Base-by-base conservation (phyloP, 345 rosid genomes). In the Eucalyptus melliodora region DNA sequence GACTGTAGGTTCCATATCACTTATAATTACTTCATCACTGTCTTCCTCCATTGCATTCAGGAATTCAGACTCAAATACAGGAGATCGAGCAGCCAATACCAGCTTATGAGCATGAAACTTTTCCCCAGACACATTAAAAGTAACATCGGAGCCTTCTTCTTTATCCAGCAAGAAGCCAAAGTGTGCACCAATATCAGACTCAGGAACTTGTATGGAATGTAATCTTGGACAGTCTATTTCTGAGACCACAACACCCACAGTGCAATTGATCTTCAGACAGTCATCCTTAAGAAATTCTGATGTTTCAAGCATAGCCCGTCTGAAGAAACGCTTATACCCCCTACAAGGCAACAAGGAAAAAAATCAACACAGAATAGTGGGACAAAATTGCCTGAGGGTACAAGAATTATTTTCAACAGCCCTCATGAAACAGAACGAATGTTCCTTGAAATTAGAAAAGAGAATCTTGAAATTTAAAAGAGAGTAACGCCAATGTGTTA, bases 301-400 rank as follows among this genome's bases (percentile, higher is more conserved):
- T 12, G 97, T 72, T 92, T 97, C 99, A 49, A 96, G 93, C 95
- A 95, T 88, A 34, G 94, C 91, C 91, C 99, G 93, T 91, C 97
- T 93, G 86, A 95, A 96, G 88, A 97, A 97, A 5, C 99, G 98
- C 93, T 97, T 97, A 93, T 97, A 96, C 11, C 99, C 99, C 99
- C 99, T 97, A 91, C 67, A 91, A 92, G 11, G 30, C 50, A 27
- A 90, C 34, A n/a, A 45, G 49, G 45, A 21, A 51, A 53, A 45
- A 47, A 60, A 55, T 44, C 65, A 53, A 47, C 77, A 87, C 34
- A 14, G 49, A 51, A 21, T 9, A 80, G 89, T 81, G 24, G 30
- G 30, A 77, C 15, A 77, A 77, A 37, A 77, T 77, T 37, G 47
- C 83, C 62, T 30, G 23, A 31, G 44, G 86, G 19, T 47, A 82